A percentile compares a stretch with the other conserved stretches of the same genome.
These are phyloP conservation scores for Neurospora intermedia DNA, from an alignment of 495 filamentous ascomycete species.

Conservation along the genomic window DNA sequence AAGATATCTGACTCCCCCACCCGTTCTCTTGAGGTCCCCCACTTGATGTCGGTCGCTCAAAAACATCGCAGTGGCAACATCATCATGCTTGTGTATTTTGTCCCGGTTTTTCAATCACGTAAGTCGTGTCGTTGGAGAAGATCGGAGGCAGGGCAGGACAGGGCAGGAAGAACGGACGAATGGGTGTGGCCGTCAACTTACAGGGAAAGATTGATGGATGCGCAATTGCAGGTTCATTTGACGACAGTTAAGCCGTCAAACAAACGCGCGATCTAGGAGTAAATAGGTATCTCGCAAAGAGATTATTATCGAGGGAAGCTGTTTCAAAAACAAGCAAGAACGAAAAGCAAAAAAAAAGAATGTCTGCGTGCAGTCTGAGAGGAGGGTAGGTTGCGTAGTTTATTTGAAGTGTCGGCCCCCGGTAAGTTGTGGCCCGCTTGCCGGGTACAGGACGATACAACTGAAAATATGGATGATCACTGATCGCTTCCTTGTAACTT, in stretches of 20 bases:
- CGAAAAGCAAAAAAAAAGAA: slow-evolving; percentile 9
- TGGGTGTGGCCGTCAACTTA: slow-evolving; percentile 23
- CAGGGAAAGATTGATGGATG: slow-evolving; percentile 31
- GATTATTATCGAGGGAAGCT: background rate
- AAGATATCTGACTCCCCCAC: background rate
- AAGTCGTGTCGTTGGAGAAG: too few species aligned
- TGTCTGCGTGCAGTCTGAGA: background rate
- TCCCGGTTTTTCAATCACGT: too few species aligned
- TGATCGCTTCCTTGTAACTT: background rate
- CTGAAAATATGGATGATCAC: background rate
- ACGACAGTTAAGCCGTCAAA: slow-evolving; percentile 52
- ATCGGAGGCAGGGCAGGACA: too few species aligned
- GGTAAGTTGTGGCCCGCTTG: background rate
- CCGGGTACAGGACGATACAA: background rate
- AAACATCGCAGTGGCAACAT: too few species aligned
- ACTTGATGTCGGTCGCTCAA: too few species aligned
- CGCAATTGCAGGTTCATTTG: slow-evolving; percentile 59
- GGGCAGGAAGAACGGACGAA: background rate
- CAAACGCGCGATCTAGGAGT: slow-evolving; percentile 43
- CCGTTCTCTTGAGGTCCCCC: too few species aligned
- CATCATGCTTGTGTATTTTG: too few species aligned
- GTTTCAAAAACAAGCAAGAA: slow-evolving; percentile 5
- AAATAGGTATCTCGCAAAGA: background rate
- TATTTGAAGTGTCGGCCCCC: background rate
- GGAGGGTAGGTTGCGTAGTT: background rate